These are phyloP conservation scores for Naematelia encephala DNA, from an alignment of 768 basidiomycete species.

Conservation along the genomic window DNA sequence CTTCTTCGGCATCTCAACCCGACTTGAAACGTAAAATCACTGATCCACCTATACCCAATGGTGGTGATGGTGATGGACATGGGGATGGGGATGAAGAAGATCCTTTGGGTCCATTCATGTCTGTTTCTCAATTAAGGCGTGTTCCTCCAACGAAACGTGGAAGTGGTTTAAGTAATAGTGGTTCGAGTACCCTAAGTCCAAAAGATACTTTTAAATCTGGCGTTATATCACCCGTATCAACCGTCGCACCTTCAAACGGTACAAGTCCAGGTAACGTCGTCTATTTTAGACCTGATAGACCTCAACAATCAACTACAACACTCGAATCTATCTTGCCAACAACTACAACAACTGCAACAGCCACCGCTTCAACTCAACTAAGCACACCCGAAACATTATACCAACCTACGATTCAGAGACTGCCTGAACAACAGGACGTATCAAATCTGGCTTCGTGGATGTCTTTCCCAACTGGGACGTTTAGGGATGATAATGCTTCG, in stretches of 20 bases:
- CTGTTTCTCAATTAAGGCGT: neutral
- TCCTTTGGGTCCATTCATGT: neutral
- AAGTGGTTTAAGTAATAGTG: neutral
- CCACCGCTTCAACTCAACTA: neutral
- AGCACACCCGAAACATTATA: neutral
- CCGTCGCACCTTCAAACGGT: neutral
- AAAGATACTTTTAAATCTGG: neutral
- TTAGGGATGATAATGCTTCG: neutral
- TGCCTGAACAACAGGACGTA: neutral
- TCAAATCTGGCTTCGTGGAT: neutral
- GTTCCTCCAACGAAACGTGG: neutral
- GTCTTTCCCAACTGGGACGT: neutral
- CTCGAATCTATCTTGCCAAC: too few relatives aligned
- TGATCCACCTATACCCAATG: neutral
- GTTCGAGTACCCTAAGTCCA: neutral
- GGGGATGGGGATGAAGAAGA: neutral
- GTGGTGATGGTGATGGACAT: neutral
- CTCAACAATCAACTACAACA: too few relatives aligned
- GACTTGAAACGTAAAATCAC: neutral
- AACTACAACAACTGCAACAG: too few relatives aligned
- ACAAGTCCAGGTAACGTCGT: neutral
- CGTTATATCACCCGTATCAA: neutral
- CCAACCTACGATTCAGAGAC: neutral
- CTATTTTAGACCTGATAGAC: too few relatives aligned
- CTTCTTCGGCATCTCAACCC: neutral